Base-by-base conservation (phyloP, 1,284 basidiomycete species). In the Erythrobasidium hasegawianum region DNA sequence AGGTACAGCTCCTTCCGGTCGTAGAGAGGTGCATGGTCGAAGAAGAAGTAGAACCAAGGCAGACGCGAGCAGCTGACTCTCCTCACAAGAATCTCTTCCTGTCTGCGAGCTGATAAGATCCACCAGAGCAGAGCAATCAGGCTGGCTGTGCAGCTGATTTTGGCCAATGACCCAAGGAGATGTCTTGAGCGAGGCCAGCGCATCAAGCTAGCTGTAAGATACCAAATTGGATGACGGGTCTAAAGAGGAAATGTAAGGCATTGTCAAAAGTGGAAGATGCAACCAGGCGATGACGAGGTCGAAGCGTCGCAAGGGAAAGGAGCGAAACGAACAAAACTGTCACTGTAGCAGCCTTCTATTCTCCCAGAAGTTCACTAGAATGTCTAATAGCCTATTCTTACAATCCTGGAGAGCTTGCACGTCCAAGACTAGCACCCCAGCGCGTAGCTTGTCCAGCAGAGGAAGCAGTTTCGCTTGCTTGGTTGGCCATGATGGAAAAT, bases 11-110 rank as follows among this genome's bases (percentile, higher is more conserved):
- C 50, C 3, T 22, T 16, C 4, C 50, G 20, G 16, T 7, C 14
- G 50, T 53, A 53, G 20, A 29, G 50, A 3, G 20, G 50, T 3
- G n/a, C 50, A 8, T 8, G n/a, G 4, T 53, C 20, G 8, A 16
- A n/a, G 27, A 18, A 14, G 33, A 57, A 39, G 55, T 57, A 59
- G 43, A 53, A 45, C 57, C 57, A 49, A 27, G 57, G 57, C 43
- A 59, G 38, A 50, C 4, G 22, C 22, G 41, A 47, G 43, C 57
- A 49, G 22, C 13, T 22, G 39, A 57, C 39, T 24, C 55, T 14
- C 13, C 55, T 14, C 4, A 57, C 33, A 20, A 13, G n/a, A 14
- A 57, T 41, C 39, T 57, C 55, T 24, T 57, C 26, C 18, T 38
- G 29, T 24, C 55, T 14, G 9, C 55, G 27, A 14, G 5, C 16